These are phyloP conservation scores for Schwanniomyces polymorphus DNA, from an alignment of 805 yeast species.

Conservation along the genomic window DNA sequence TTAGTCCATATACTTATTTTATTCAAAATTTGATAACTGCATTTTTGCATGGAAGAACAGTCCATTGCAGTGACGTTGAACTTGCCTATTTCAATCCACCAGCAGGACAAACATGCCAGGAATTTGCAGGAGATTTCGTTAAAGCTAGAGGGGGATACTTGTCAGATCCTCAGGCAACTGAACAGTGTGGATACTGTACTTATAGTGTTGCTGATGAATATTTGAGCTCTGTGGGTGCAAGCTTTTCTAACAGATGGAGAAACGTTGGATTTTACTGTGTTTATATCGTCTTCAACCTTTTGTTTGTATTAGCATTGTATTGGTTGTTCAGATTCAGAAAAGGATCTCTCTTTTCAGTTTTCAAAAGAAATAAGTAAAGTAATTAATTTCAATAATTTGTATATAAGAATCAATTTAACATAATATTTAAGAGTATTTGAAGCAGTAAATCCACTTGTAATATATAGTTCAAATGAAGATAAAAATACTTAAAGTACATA, in stretches of 20 bases:
- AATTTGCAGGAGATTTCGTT: conserved; percentile 49
- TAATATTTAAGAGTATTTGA: too few species aligned
- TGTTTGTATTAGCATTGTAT: conserved; percentile 28
- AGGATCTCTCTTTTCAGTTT: background rate
- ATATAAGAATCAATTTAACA: too few species aligned
- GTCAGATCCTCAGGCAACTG: conserved; percentile 47
- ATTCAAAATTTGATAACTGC: conserved; percentile 52
- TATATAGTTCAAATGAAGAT: too few species aligned
- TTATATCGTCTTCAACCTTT: conserved; percentile 53
- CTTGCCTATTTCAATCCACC: conserved; percentile 38
- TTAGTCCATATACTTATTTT: conserved; percentile 70
- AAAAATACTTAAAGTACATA: too few species aligned
- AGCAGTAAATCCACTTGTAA: too few species aligned
- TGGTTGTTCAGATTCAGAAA: background rate
- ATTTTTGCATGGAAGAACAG: conserved; percentile 47
- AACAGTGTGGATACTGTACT: conserved; percentile 50
- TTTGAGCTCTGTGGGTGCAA: conserved; percentile 41
- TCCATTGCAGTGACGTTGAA: conserved; percentile 32
- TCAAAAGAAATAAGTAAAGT: background rate
- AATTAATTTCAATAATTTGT: too few species aligned
- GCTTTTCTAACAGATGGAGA: conserved; percentile 57
- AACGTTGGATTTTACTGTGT: conserved; percentile 62
- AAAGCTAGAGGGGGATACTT: conserved; percentile 54
- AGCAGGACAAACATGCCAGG: conserved; percentile 60
- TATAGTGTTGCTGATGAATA: conserved; percentile 47